phyloP scores from a whole-genome alignment of 2,329 filamentous ascomycete genomes.

The Cadophora luteo-olivacea region DNA sequence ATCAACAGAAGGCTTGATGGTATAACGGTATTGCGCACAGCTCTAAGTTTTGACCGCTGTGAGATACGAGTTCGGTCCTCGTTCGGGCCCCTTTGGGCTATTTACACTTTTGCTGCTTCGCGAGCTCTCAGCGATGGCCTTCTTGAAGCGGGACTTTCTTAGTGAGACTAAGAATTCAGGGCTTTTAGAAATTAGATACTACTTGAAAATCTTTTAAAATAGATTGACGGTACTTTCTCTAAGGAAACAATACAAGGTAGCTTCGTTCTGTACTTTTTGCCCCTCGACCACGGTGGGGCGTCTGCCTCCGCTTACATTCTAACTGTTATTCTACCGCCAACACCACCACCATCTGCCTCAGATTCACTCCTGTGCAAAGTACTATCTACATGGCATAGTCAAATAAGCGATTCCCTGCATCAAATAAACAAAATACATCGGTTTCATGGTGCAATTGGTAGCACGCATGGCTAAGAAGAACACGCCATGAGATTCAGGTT shows the following conservation, averaged over 20 bases:
- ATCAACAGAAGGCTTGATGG: background rate
- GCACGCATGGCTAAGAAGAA: background rate
- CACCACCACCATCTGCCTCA: too few species aligned
- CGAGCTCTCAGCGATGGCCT: too few species aligned
- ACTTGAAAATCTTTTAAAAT: too few species aligned
- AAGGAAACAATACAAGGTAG: too few species aligned
- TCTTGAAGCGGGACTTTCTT: too few species aligned
- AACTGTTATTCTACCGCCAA: too few species aligned
- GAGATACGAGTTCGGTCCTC: constrained; percentile 1
- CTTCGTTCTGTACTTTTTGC: too few species aligned
- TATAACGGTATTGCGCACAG: constrained; percentile 1
- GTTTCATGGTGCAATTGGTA: constrained; percentile 1
- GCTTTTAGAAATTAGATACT: too few species aligned
- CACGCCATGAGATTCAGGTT: constrained; percentile 7
- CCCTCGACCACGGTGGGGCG: too few species aligned
- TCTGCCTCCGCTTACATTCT: too few species aligned
- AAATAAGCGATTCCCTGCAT: background rate
- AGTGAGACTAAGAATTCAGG: too few species aligned
- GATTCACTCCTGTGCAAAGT: background rate
- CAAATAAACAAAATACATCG: background rate
- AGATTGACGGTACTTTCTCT: too few species aligned
- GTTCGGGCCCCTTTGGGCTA: background rate
- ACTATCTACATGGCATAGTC: background rate
- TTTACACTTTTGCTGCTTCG: background rate
- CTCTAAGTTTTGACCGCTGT: background rate